Conservation (phyloP, 2,329 filamentous ascomycete species). For the Pseudogymnoascus sp. region DNA sequence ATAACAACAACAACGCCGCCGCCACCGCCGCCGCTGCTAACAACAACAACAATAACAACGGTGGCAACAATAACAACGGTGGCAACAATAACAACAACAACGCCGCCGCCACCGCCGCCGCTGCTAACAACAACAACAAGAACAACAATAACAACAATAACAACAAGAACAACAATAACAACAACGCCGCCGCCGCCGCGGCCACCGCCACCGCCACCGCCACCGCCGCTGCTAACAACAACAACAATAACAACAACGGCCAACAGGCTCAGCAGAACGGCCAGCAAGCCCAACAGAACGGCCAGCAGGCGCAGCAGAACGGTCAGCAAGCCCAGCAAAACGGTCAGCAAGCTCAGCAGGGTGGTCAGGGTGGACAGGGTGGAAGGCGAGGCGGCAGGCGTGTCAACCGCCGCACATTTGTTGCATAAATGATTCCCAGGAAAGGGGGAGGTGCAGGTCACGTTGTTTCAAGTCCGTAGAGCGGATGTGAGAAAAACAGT, state of each 20-base stretch:
- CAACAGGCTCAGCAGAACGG: no score
- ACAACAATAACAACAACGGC: no score
- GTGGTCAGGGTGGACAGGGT: background rate
- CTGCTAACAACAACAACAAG: no score
- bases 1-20: slow-evolving; percentile 2
- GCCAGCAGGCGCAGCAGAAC: no score
- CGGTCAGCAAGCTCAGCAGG: no score
- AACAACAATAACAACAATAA: no score
- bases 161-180: background rate
- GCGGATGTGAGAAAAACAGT: background rate
- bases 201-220: background rate
- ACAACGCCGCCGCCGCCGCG: background rate
- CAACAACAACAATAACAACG: slow-evolving; percentile 6
- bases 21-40: background rate
- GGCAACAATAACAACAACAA: background rate
- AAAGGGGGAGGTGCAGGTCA: background rate
- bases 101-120: background rate
- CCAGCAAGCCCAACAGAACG: no score
- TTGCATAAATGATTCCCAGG: background rate
- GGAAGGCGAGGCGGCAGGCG: background rate
- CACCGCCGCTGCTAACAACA: no score
- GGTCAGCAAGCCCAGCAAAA: no score
- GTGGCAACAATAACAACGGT: no score
- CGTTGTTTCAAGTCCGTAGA: background rate
- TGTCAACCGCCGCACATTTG: background rate